phyloP scores from a whole-genome alignment of 1,139 yeast genomes.

The Candida sanyaensis region DNA sequence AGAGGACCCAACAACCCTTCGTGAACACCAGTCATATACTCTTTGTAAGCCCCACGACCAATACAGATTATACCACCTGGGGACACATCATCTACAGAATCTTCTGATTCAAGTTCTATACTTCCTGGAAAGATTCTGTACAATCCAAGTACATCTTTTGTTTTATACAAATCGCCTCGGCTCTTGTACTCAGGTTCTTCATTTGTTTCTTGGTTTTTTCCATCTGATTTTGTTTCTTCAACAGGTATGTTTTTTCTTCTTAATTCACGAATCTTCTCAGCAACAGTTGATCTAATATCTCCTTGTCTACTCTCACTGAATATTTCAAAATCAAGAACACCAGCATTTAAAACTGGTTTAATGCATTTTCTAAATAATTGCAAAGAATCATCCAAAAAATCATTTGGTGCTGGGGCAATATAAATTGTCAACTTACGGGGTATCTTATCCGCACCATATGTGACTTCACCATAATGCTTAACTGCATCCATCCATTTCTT shows the following conservation, averaged over 20 bases:
- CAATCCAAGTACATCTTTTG: constrained; percentile 62
- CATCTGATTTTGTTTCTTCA: constrained; percentile 7
- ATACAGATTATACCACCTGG: constrained; percentile 90
- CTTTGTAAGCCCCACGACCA: constrained; percentile 96
- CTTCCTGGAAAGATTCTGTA: constrained; percentile 41
- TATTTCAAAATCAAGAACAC: constrained; percentile 84
- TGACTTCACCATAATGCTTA: constrained; percentile 43
- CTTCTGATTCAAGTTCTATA: constrained; percentile 45
- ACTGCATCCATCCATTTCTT: constrained; percentile 68
- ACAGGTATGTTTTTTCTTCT: constrained; percentile 37
- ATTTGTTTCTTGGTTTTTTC: constrained; percentile 7
- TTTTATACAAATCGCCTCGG: constrained; percentile 46
- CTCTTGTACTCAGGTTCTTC: constrained; percentile 23
- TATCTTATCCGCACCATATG: constrained; percentile 38
- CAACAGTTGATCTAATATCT: constrained; percentile 77
- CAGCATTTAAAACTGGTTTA: constrained; percentile 84
- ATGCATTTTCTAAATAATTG: constrained; percentile 75
- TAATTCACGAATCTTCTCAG: constrained; percentile 74
- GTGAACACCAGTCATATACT: constrained; percentile 85
- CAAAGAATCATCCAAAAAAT: constrained; percentile 76
- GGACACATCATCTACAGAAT: constrained; percentile 38
- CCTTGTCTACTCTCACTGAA: constrained; percentile 83
- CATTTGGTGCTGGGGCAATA: constrained; percentile 96
- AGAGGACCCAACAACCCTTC: constrained; percentile 95
- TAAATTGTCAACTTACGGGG: constrained; percentile 83